These are phyloP conservation scores for Cunninghamia lanceolata DNA, from an alignment of 75 land plant genomes.

Conservation along the genomic window DNA sequence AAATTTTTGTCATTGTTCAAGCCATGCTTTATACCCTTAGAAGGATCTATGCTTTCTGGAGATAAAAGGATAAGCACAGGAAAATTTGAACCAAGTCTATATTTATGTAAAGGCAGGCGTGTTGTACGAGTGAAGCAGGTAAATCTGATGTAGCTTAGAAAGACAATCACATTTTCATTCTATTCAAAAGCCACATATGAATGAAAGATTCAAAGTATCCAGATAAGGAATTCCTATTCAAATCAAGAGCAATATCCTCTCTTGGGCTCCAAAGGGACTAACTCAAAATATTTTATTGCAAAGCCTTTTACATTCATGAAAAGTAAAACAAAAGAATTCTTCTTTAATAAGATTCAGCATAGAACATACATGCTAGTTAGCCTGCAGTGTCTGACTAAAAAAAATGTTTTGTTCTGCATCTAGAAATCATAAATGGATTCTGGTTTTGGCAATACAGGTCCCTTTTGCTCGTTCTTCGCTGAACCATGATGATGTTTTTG, in stretches of 20 bases:
- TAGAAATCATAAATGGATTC: neutral
- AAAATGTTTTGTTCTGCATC: neutral
- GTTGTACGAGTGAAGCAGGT: conserved; percentile 44
- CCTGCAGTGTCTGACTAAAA: neutral
- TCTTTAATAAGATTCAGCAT: neutral
- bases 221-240: conserved; percentile 5
- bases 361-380: neutral
- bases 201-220: neutral
- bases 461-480: conserved; percentile 84
- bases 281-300: neutral
- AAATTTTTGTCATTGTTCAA: conserved; percentile 34
- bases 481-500: conserved; percentile 90
- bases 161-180: neutral
- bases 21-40: conserved; percentile 37
- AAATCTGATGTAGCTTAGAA: neutral
- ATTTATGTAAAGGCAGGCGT: conserved; percentile 39
- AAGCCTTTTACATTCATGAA: neutral
- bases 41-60: conserved; percentile 39
- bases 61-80: conserved; percentile 16
- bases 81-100: conserved; percentile 33
- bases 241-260: neutral
- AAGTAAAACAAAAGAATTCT: neutral
- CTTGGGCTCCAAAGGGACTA: neutral
- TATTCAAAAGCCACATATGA: neutral
- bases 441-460: conserved; percentile 44